Evolutionary conservation across 306 rosid species (phyloP).

Genomic region (Prunus salicina): DNA sequence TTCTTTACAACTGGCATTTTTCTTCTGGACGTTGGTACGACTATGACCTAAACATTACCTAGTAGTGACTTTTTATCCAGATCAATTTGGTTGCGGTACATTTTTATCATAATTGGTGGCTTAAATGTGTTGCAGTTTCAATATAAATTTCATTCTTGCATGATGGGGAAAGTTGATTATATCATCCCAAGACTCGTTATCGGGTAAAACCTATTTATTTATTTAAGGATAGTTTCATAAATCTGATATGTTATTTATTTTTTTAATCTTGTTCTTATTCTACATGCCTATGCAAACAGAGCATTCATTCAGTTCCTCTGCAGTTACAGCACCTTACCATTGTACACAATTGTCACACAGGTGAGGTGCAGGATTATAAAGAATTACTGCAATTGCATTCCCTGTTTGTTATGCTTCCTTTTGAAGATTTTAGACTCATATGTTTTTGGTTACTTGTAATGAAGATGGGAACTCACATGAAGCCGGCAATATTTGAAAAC

Average conservation of each 20-base stretch:
- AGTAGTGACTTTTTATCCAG: not conserved
- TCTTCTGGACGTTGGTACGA: conserved; percentile 32
- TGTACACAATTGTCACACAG: not conserved
- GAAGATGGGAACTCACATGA: conserved; percentile 31
- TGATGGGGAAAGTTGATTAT: conserved; percentile 22
- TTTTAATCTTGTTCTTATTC: not conserved
- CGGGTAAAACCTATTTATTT: conserved; percentile 8
- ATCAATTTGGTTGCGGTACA: not conserved
- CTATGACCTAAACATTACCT: not conserved
- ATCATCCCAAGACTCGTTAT: conserved; percentile 32
- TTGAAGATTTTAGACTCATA: not conserved
- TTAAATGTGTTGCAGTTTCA: conserved; percentile 19
- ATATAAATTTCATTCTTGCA: conserved; percentile 28
- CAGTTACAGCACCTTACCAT: not conserved
- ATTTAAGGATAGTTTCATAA: no score
- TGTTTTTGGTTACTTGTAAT: not conserved
- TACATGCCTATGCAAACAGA: not conserved
- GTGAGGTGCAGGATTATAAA: not conserved
- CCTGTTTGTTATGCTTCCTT: not conserved
- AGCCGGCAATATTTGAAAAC: conserved; percentile 22
- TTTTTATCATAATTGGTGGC: not conserved
- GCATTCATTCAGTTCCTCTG: conserved; percentile 22
- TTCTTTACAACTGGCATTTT: conserved; percentile 30
- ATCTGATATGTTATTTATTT: not conserved
- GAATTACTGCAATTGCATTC: not conserved